phyloP scores from a whole-genome alignment of 257 asterid genomes.

The Solanum sejunctum region DNA sequence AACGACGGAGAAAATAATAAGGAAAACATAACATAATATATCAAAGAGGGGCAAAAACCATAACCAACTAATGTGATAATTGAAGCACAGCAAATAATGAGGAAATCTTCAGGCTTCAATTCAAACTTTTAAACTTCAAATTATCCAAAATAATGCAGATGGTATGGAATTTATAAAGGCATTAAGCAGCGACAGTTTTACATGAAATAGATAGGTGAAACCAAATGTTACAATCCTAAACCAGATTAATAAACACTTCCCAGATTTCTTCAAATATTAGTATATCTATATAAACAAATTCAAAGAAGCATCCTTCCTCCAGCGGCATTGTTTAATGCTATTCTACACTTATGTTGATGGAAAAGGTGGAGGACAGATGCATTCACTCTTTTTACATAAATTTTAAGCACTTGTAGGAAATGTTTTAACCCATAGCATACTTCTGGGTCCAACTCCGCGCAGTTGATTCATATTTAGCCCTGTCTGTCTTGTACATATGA shows the following conservation, averaged over 20 bases:
- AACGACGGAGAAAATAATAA: background rate
- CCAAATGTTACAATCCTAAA: background rate
- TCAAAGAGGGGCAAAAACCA: background rate
- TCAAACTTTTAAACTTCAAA: background rate
- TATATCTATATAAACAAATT: background rate
- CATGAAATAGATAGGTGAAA: background rate
- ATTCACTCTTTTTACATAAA: background rate
- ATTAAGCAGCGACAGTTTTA: background rate
- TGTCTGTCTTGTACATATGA: conserved; percentile 11
- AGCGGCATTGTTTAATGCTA: background rate
- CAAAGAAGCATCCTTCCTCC: background rate
- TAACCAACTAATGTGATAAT: background rate
- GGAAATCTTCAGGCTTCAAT: background rate
- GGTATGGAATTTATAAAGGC: background rate
- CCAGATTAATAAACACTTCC: background rate
- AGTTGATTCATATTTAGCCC: conserved; percentile 6
- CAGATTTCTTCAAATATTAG: background rate
- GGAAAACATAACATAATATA: background rate
- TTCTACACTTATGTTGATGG: background rate
- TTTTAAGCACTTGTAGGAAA: background rate
- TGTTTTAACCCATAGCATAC: conserved; percentile 8
- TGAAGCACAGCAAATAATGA: background rate
- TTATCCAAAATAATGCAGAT: background rate
- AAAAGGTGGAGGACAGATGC: background rate
- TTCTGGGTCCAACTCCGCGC: conserved; percentile 15